Evolutionary conservation across 176 grass and related monocot species (phyloP), one percentile per base, ranked within the genome.

Genomic region (Aegilops tauschii): DNA sequence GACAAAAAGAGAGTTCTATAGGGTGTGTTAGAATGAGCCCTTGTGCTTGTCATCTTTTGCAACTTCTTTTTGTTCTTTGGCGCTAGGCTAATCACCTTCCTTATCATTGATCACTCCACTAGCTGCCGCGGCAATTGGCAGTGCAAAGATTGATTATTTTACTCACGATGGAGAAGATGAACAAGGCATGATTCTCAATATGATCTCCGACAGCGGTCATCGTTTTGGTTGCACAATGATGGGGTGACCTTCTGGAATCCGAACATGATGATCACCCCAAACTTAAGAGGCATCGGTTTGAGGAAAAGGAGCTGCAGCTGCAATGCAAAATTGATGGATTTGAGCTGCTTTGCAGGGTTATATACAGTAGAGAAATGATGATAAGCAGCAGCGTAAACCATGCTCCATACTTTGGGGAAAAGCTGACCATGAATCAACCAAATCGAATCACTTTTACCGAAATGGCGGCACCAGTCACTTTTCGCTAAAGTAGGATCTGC

Each of bases 271-370:
- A 79, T 73, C 65, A 73, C 30, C 64, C 61, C 72, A 21, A 78
- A 76, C 45, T 76, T 76, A 76, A 52, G 44, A 76, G 45, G 31
- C 65, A 58, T 50, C 52, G 8, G 62, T 75, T 61, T 12, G 6
- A 75, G 32, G 37, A 52, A 86, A 73, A 83, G 21, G 39, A 65
- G 52, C 18, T 23, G 50, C 18, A n/a, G 72, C 47, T 77, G 79
- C 25, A 40, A 77, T 76, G 62, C 71, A 35, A 88, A 82, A 61
- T 82, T 76, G 85, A 87, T 82, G 11, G 23, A 45, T 80, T 77
- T 69, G 45, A 82, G 44, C 32, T 69, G 18, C 80, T 30, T 36
- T 83, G 12, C 35, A 83, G 50, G 30, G 9, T 40, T 54, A 61
- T 54, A 61, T 50, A 71, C 27, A 76, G 28, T 62, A 71, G 73